Evolutionary conservation across 2,329 filamentous ascomycete genomes (phyloP).

Genomic region (Phaeoacremonium minimum): DNA sequence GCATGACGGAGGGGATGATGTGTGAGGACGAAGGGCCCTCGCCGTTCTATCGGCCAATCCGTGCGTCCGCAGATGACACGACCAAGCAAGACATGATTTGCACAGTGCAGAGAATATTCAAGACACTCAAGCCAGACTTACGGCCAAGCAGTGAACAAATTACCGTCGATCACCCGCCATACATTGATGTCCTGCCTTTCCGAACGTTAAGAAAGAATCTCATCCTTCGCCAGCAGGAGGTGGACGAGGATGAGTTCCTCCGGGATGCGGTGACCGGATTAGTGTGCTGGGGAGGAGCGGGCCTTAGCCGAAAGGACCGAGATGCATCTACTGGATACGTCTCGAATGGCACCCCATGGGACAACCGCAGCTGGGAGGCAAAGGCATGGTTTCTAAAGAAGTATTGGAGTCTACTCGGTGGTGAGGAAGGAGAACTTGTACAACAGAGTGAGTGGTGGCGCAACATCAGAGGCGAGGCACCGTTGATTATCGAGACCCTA

Average conservation of each 20-base stretch:
- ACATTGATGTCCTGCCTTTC: constrained; percentile 18
- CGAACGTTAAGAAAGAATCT: constrained; percentile 17
- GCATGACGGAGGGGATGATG: constrained; percentile 15
- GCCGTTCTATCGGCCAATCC: constrained; percentile 16
- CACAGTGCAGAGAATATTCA: constrained; percentile 15
- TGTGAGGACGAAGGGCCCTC: constrained; percentile 17
- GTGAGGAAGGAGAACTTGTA: constrained; percentile 11
- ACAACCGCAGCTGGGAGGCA: constrained; percentile 11
- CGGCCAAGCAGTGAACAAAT: constrained; percentile 16
- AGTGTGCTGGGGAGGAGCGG: constrained; percentile 16
- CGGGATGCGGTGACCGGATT: constrained; percentile 17
- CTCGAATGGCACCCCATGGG: constrained; percentile 18
- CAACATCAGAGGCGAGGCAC: constrained; percentile 6
- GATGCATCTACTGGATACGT: too few relatives aligned
- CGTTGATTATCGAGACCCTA: too few relatives aligned
- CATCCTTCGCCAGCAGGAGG: constrained; percentile 4
- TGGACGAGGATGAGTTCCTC: constrained; percentile 16
- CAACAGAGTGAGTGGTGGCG: constrained; percentile 12
- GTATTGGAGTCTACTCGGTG: constrained; percentile 10
- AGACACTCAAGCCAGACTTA: constrained; percentile 17
- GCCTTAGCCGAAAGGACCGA: constrained; percentile 7
- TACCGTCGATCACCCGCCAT: constrained; percentile 13
- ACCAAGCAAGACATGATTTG: constrained; percentile 7
- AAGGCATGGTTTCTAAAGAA: constrained; percentile 10
- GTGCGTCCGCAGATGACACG: too few relatives aligned